Base-by-base conservation (phyloP, 108 stramenopile species). In the Fragilariopsis cylindrus region DNA sequence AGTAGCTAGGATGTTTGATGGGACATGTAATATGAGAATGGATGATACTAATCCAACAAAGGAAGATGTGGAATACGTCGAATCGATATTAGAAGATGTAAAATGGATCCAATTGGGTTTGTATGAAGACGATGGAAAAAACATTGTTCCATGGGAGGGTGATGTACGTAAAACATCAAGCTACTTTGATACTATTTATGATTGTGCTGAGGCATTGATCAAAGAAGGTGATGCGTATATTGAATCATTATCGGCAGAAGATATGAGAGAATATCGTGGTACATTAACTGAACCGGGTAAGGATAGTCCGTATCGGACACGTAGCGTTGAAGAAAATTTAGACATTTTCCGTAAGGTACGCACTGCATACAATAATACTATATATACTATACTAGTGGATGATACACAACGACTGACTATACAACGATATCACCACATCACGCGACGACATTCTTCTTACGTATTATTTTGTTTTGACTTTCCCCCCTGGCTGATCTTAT, bases 31-130 rank as follows among this genome's bases (percentile, higher is more conserved):
- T 77, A 92, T 97, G 92, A 73, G 96, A 67, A 60, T 97, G 60
- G 96, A 97, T 75, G 96, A 97, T 77, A 97, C 96, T 60, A 97
- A 97, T 70, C 96, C 96, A 15, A 72, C 68, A 67, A 97, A 97
- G 76, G 93, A 95, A 74, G 88, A 92, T 48, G 80, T 86, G 30
- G 92, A 94, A 74, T 96, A 93, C 57, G 92, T 93, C 40, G 74
- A 86, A 30, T 85, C 89, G n/a, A 96, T 96, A 48, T 60, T 96
- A 57, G 90, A 93, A 66, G 96, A 96, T 74, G 96, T 96, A 5
- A 74, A 77, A 46, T 95, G 94, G 94, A 89, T 97, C 69, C 90
- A 92, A 69, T 77, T 71, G 39, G 89, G 85, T 15, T 57, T 83
- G 47, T 82, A 73, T 30, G 74, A 65, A 8, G 72, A 30, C 57